Base-by-base conservation (phyloP, 2,329 filamentous ascomycete genomes). In the Colletotrichum sp. region DNA sequence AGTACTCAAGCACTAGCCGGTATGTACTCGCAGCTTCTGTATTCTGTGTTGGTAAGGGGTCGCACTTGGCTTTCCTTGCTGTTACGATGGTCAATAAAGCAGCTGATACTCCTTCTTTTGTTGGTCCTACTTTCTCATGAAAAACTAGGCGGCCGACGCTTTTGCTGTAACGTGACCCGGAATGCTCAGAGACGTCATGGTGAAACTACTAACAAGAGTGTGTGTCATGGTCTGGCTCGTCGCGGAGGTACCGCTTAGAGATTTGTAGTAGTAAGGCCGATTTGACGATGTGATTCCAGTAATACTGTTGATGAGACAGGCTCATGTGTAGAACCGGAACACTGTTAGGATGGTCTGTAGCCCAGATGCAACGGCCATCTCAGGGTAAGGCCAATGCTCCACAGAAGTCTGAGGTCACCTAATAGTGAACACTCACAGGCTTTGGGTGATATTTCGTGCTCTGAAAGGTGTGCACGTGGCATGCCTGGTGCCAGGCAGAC, bases 161-260 rank as follows among this genome's bases (percentile, higher is more conserved):
- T 22, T 52, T 52, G 44, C n/a, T 52, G 44, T 52, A 22, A 22
- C 44, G 44, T 52, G 8, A 52, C 44, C n/a, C 44, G n/a, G 6
- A 52, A 52, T 25, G 12, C n/a, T 52, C 6, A 52, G 44, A 25
- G 12, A 8, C 12, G 44, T 52, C 44, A 48, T 52, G 0, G 44
- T 25, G 44, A 5, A 22, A 52, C n/a, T 25, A 22, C 2, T 13
- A 8, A 22, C 44, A 13, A 52, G 44, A 52, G 11, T 44, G 0
- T 52, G n/a, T n/a, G n/a, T 52, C 44, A 52, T 22, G n/a, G n/a
- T 52, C 3, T 13, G 44, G 44, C 6, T 52, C 6, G 11, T 13
- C 1, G 2, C n/a, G 4, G 4, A 52, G 44, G n/a, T 3, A 11
- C 6, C n/a, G n/a, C n/a, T 22, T 3, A 22, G 11, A 52, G 3